These are phyloP conservation scores for Solanum hybrid DNA, from an alignment of 305 asterid species.

Conservation along the genomic window DNA sequence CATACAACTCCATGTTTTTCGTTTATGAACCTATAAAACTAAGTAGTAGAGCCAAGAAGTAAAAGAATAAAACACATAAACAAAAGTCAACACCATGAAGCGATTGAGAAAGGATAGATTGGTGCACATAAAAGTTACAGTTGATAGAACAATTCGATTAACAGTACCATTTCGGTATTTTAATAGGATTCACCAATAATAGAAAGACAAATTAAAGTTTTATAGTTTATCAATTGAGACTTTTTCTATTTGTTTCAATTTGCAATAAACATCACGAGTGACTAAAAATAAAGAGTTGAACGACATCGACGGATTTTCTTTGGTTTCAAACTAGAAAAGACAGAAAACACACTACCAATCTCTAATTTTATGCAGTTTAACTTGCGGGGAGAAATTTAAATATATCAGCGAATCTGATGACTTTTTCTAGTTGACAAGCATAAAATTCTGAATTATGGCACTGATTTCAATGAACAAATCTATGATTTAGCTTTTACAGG, in stretches of 20 bases:
- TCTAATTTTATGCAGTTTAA: too few relatives aligned
- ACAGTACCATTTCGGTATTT: background rate
- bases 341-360: background rate
- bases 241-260: background rate
- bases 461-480: background rate
- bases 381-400: background rate
- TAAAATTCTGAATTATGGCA: background rate
- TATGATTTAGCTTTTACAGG: background rate
- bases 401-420: background rate
- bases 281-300: background rate
- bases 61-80: background rate
- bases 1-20: background rate
- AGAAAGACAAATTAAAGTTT: too few relatives aligned
- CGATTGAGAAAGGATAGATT: background rate
- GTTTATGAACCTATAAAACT: background rate
- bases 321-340: background rate
- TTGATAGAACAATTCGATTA: background rate
- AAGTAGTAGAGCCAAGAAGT: background rate
- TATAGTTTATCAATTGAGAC: too few relatives aligned
- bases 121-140: background rate
- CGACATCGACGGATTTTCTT: background rate
- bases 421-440: background rate
- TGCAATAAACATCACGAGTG: background rate
- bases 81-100: background rate
- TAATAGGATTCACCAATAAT: background rate